Evolutionary conservation across 225 moss, liverwort and hornwort genomes (phyloP).

Genomic region (Pseudisothecium myosuroides): DNA sequence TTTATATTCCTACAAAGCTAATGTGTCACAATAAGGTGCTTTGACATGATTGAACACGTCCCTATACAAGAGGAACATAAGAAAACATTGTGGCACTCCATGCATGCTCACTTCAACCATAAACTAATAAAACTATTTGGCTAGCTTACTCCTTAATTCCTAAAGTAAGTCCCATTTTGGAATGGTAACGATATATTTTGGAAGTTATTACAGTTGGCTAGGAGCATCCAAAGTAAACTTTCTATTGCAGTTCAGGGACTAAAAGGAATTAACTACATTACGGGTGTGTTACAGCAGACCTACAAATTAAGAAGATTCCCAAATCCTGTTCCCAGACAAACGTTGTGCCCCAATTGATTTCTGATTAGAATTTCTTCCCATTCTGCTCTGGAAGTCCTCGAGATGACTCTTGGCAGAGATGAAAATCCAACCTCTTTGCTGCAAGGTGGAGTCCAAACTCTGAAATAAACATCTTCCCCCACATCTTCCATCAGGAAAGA

Average conservation of each 20-base stretch:
- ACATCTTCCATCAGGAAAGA: neutral
- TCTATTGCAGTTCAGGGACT: neutral
- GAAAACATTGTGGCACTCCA: neutral
- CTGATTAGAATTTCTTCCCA: neutral
- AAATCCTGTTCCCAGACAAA: neutral
- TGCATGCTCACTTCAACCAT: neutral
- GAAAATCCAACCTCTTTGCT: conserved; percentile 2
- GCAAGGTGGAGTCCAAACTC: neutral
- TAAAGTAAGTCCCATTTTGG: neutral
- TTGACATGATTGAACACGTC: too few relatives aligned
- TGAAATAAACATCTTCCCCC: neutral
- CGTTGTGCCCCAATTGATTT: neutral
- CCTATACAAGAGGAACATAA: neutral
- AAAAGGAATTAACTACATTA: neutral
- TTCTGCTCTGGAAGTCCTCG: neutral
- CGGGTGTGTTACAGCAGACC: neutral
- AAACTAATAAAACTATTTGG: neutral
- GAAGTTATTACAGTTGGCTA: neutral
- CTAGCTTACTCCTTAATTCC: neutral
- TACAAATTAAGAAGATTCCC: neutral
- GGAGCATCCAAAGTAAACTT: too few relatives aligned
- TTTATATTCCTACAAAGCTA: too few relatives aligned
- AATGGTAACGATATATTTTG: neutral
- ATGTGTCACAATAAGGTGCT: too few relatives aligned
- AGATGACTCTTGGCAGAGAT: neutral